Evolutionary conservation across 2,329 filamentous ascomycete species (phyloP), one percentile per base, ranked within the genome.

Genomic region (Didymella exigua): DNA sequence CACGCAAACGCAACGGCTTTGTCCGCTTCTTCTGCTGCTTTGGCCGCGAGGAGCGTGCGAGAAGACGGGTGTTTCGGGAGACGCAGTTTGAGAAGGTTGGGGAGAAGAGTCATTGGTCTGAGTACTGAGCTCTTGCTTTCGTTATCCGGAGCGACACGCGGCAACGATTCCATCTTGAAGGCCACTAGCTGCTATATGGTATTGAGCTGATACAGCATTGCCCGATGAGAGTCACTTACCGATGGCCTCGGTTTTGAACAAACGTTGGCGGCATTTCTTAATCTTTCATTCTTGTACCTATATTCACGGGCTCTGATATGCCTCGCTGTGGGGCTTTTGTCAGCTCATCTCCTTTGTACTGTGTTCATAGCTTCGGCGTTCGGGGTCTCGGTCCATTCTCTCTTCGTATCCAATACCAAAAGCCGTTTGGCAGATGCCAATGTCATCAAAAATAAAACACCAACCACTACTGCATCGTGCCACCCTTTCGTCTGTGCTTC

Each of bases 11-110:
- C 46, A 73, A 54, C 33, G 65, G 57, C 10, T 57, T 74, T 6
- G 71, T 65, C 10, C 56, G 70, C 9, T 56, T 73, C 4, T 73
- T 74, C 44, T 71, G 65, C 60, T 74, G 71, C 58, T 69, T 74
- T 29, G 70, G 71, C 0, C 55, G 68, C 4, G 68, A 73, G 48
- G 71, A 73, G 47, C 56, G 70, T 5, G 66, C 69, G 9, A 45
- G 68, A 11, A 43, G 70, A 31, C 51, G 63, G 21, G 58, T 62
- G 13, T 36, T 59, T 24, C 42, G 65, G 27, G 59, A 43, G 11
- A 58, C 58, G 19, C 65, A 69, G 38, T 74, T 64, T 44, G 70
- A 73, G 37, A 67, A 69, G 52, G 69, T 73, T 1, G 71, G 71
- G 14, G 65, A 69, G 41, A 54, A 65, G 16, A 43, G 59, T 11